Percentiles rank a stretch among this genome's conserved stretches.
phyloP scores from a whole-genome alignment of 108 stramenopile species.

The Epithemia pelagica region DNA sequence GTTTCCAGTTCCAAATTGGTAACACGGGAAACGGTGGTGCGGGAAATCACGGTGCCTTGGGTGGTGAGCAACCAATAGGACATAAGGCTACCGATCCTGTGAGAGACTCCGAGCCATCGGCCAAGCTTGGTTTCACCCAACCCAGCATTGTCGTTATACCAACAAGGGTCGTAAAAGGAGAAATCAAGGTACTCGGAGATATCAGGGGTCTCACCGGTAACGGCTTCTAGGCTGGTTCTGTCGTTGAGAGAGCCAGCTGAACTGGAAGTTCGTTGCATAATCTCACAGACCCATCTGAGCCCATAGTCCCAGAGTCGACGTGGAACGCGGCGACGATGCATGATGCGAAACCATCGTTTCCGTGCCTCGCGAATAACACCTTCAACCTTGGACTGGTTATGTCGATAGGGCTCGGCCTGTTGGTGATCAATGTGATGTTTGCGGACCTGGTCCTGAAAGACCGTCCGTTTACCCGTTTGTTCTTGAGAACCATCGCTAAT shows the following conservation, averaged over 20 bases:
- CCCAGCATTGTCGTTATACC: slow-evolving; percentile 19
- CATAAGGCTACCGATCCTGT: slow-evolving; percentile 22
- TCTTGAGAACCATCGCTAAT: too few species aligned
- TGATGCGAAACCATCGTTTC: too few species aligned
- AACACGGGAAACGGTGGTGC: slow-evolving; percentile 21
- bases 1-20: too few species aligned
- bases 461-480: too few species aligned
- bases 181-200: slow-evolving; percentile 38
- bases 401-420: too few species aligned
- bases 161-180: slow-evolving; percentile 27
- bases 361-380: too few species aligned
- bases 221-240: slow-evolving; percentile 7
- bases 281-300: slow-evolving; percentile 6
- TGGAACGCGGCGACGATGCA: slow-evolving; percentile 9
- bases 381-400: too few species aligned
- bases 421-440: too few species aligned
- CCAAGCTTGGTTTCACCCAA: background rate
- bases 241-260: too few species aligned
- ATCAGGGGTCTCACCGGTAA: slow-evolving; percentile 31
- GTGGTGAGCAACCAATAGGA: slow-evolving; percentile 19
- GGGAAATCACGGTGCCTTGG: slow-evolving; percentile 9
- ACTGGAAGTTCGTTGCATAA: slow-evolving; percentile 9
- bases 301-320: slow-evolving; percentile 22
- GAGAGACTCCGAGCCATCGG: slow-evolving; percentile 23
- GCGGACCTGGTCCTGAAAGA: too few species aligned